A percentile compares a stretch with the other conserved stretches of the same genome.
Conservation (phyloP, 345 rosid genomes). For the Nasturtium officinale region DNA sequence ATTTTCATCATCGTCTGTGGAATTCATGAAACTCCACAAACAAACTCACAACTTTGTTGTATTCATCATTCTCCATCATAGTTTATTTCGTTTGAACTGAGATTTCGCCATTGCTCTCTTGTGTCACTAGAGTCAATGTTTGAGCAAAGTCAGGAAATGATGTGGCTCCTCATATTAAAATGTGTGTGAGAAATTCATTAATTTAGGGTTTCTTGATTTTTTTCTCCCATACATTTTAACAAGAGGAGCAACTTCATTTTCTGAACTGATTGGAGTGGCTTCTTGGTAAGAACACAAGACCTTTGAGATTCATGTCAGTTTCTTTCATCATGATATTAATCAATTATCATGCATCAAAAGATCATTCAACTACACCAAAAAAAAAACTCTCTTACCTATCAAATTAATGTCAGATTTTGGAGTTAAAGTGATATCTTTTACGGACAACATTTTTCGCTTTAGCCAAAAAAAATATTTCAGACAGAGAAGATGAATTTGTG, state of each 20-base stretch:
- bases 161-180: no score
- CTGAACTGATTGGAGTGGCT: conserved; percentile 50
- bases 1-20: no score
- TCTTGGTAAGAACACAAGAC: conserved; percentile 57
- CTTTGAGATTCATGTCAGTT: conserved; percentile 54
- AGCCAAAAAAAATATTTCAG: no score
- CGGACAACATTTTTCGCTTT: conserved; percentile 63
- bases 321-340: conserved; percentile 61
- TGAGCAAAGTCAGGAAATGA: conserved; percentile 36
- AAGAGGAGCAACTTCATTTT: conserved; percentile 66
- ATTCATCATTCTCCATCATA: no score
- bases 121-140: conserved; percentile 32
- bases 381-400: conserved; percentile 54
- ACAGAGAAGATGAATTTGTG: background rate
- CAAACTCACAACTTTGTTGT: no score
- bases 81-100: no score
- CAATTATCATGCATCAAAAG: conserved; percentile 66
- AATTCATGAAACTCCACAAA: no score
- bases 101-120: conserved; percentile 26
- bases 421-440: conserved; percentile 48
- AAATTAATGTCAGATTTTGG: conserved; percentile 34
- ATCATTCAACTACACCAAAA: conserved; percentile 63
- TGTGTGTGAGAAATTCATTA: conserved; percentile 5
- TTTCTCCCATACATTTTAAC: conserved; percentile 55
- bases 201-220: conserved; percentile 44